Percentiles rank a stretch among this genome's conserved stretches.
Conservation (phyloP, 176 grass and related monocot species). For the Aegilops bicornis region DNA sequence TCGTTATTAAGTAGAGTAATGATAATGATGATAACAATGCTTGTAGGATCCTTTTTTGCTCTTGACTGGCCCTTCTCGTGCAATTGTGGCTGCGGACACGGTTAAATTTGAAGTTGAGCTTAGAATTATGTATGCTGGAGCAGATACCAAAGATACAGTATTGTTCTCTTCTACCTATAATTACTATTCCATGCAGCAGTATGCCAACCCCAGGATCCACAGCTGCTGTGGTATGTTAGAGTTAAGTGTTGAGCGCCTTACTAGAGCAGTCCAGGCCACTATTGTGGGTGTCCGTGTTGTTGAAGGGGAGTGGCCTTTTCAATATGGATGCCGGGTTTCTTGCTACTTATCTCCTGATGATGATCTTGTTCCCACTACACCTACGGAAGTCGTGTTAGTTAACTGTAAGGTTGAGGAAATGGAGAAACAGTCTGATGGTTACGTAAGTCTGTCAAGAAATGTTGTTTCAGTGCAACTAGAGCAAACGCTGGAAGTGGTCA, state of each 20-base stretch:
- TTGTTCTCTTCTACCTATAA: not conserved
- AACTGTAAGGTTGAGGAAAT: not conserved
- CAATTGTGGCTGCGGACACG: not conserved
- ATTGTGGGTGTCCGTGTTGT: not conserved
- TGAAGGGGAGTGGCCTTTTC: not conserved
- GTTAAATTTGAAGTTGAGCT: not conserved
- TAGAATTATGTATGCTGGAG: not conserved
- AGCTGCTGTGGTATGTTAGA: not conserved
- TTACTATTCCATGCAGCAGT: not conserved
- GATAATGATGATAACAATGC: not conserved
- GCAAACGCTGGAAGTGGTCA: not conserved
- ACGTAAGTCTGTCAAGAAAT: not conserved
- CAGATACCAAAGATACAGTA: not conserved
- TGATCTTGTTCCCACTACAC: no score
- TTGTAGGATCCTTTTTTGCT: not conserved
- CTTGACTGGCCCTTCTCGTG: not conserved
- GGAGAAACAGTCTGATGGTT: not conserved
- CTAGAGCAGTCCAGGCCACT: not conserved
- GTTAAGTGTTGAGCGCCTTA: not conserved
- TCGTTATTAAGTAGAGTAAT: not conserved
- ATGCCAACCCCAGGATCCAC: not conserved
- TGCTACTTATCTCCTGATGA: not conserved
- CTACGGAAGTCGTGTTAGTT: not conserved
- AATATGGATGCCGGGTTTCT: not conserved
- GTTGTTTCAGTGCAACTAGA: not conserved